Evolutionary conservation across 139 green algal species (phyloP).

Genomic region (Volvox africanus): DNA sequence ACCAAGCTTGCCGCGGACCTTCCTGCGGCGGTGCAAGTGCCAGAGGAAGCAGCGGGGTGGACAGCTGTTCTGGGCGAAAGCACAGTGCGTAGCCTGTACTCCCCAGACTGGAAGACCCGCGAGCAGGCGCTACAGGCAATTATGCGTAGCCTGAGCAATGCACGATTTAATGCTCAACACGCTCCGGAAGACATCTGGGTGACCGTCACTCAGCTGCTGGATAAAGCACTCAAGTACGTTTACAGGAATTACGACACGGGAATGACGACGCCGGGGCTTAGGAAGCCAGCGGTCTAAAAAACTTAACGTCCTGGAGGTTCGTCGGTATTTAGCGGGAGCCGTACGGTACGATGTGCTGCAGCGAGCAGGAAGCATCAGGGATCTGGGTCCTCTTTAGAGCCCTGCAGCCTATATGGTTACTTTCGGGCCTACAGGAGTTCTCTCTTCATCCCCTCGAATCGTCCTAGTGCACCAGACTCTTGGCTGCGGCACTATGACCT

Average conservation of each 20-base stretch:
- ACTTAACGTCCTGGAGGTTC: too few relatives aligned
- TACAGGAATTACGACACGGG: not conserved
- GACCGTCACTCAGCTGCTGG: constrained; percentile 19
- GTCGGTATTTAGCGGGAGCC: too few relatives aligned
- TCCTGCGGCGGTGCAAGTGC: constrained; percentile 37
- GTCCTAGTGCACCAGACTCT: too few relatives aligned
- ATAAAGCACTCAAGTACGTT: constrained; percentile 43
- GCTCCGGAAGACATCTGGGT: constrained; percentile 13
- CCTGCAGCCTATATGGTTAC: too few relatives aligned
- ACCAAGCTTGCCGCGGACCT: constrained; percentile 33
- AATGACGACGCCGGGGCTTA: not conserved
- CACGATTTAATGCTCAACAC: constrained; percentile 34
- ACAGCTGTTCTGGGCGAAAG: constrained; percentile 35
- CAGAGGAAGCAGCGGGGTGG: constrained; percentile 17
- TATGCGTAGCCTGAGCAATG: constrained; percentile 18
- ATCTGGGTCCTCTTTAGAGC: too few relatives aligned
- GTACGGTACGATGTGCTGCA: too few relatives aligned
- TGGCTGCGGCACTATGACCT: too few relatives aligned
- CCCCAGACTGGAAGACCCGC: constrained; percentile 52
- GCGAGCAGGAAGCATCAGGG: too few relatives aligned
- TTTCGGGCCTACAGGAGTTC: too few relatives aligned
- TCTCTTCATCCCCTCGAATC: too few relatives aligned
- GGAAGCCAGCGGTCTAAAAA: too few relatives aligned
- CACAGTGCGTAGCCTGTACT: constrained; percentile 39
- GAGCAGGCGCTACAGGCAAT: constrained; percentile 46